Evolutionary conservation across 2,329 filamentous ascomycete genomes (phyloP), one percentile per base, ranked within the genome.

Genomic region (Phialophora macrospora): DNA sequence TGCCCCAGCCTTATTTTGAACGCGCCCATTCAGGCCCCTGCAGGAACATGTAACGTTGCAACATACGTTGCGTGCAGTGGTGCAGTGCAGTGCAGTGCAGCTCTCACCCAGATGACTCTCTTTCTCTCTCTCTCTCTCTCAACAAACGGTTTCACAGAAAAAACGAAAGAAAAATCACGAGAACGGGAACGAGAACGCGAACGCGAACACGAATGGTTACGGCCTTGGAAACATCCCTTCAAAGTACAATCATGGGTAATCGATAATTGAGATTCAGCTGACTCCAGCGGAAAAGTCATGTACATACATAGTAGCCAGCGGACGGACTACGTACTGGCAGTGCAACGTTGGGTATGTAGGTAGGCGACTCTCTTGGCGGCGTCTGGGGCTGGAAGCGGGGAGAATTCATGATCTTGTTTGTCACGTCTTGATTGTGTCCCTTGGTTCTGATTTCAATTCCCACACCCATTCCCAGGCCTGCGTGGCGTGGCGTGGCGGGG

Each of bases 1-100:
- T 12, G 32, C 9, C 3, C 52, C 6, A n/a, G 32, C n/a, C 32
- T 55, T 63, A 9, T 58, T 58, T 63, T 26, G 30, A 63, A 59
- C 41, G 8, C 30, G 46, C 12, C 61, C 14, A 44, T 59, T 49
- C 55, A 41, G 30, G 12, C 32, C 34, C n/a, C 44, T 49, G 26
- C 22, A 34, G 22, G 56, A 26, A n/a, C 41, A 20, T 34, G 46
- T 48, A 52, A 41, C 22, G 5, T 7, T 32, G 58, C 30, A 7
- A 17, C 14, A 4, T 3, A 3, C n/a, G n/a, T n/a, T 41, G 34
- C 34, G 2, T 44, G 38, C 17, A 7, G 17, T 17, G 38, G 38
- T 41, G 38, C 38, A 44, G 17, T 44, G 7, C 48, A 28, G 38
- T 41, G 38, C 38, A 44, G 17, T 44, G 7, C 48, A 28, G 7